Evolutionary conservation across 2,329 filamentous ascomycete species (phyloP).

Genomic region (Ceratocystis albifundus): DNA sequence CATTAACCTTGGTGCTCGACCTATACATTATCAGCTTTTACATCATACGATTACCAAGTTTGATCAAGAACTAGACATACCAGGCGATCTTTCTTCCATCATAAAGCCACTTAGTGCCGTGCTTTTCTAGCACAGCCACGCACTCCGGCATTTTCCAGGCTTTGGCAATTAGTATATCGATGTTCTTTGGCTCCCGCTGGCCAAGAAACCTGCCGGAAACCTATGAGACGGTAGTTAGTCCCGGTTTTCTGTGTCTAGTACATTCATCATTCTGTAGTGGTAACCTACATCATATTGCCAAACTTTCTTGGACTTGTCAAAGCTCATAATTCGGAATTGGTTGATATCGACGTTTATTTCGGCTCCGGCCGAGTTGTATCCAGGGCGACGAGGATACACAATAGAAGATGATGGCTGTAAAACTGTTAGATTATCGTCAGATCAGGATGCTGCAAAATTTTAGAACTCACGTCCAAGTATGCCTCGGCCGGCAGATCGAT

Average conservation of each 20-base stretch:
- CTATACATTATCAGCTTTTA: conserved; percentile 23
- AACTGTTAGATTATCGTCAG: background rate
- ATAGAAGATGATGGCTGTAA: conserved; percentile 10
- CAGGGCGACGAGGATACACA: conserved; percentile 35
- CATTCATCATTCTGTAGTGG: background rate
- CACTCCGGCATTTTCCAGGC: conserved; percentile 44
- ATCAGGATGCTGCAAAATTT: background rate
- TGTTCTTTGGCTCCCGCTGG: conserved; percentile 19
- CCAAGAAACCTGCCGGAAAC: conserved; percentile 20
- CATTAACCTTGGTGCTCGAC: conserved; percentile 30
- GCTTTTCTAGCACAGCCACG: conserved; percentile 38
- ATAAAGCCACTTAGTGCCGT: conserved; percentile 50
- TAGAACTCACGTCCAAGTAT: conserved; percentile 34
- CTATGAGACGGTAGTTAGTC: conserved; percentile 10
- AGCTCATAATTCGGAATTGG: conserved; percentile 55
- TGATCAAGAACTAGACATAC: conserved; percentile 37
- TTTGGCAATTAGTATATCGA: conserved; percentile 54
- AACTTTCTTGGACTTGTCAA: conserved; percentile 48
- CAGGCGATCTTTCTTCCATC: conserved; percentile 82
- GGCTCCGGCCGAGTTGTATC: conserved; percentile 48
- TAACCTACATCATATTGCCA: conserved; percentile 74
- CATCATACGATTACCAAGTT: background rate
- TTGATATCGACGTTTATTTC: conserved; percentile 53
- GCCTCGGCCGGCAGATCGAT: conserved; percentile 50
- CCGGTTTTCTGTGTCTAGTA: background rate